phyloP scores from a whole-genome alignment of 2,329 filamentous ascomycete species.

The Ceratocystis ficicola region DNA sequence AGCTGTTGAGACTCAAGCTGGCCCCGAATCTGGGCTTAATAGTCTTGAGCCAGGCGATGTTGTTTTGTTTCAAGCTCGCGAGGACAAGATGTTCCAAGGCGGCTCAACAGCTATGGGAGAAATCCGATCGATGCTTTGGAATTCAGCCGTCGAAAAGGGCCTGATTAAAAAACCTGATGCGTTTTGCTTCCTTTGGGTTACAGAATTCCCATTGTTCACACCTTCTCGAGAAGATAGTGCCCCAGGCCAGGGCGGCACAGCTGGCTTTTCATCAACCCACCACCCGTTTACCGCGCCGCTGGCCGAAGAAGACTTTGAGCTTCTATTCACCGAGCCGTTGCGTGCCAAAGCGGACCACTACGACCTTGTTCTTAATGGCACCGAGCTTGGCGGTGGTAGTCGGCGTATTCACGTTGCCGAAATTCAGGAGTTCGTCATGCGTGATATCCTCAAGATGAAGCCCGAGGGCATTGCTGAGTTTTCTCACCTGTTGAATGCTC shows the following conservation, averaged over 20 bases:
- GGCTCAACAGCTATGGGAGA: constrained; percentile 63
- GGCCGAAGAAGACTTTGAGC: constrained; percentile 55
- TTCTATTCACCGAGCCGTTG: constrained; percentile 60
- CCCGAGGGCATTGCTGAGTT: constrained; percentile 66
- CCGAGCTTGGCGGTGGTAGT: constrained; percentile 87
- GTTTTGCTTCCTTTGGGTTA: constrained; percentile 73
- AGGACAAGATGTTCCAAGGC: constrained; percentile 51
- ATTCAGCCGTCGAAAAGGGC: constrained; percentile 50
- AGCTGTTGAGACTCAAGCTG: constrained; percentile 28
- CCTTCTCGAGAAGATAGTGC: constrained; percentile 42
- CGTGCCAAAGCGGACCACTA: constrained; percentile 75
- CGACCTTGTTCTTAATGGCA: constrained; percentile 88
- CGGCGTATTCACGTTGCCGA: constrained; percentile 77
- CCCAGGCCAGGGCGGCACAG: constrained; percentile 67
- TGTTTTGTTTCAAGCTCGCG: constrained; percentile 67
- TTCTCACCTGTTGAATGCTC: constrained; percentile 67
- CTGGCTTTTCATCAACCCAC: constrained; percentile 77
- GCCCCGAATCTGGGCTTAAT: constrained; percentile 26
- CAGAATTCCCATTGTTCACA: constrained; percentile 85
- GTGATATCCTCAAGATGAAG: constrained; percentile 69
- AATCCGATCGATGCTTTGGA: constrained; percentile 58
- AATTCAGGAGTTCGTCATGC: constrained; percentile 75
- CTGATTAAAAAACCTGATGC: constrained; percentile 39
- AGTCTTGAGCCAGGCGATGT: constrained; percentile 59
- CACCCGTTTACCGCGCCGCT: constrained; percentile 92